Evolutionary conservation across 768 basidiomycete species (phyloP).

Genomic region (Dictyophora rubrovolvata): DNA sequence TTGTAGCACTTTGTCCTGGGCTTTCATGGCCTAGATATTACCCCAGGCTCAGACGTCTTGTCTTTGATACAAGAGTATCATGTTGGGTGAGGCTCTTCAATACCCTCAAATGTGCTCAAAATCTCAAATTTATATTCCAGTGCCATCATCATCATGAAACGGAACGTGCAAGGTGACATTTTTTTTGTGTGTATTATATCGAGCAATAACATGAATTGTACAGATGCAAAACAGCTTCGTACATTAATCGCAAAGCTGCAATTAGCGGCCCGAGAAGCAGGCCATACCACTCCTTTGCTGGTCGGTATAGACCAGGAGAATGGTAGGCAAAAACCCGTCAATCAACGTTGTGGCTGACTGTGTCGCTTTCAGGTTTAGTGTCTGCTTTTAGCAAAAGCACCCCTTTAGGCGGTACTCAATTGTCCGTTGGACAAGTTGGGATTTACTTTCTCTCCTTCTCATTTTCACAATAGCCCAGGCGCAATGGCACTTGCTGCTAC

Average conservation of each 20-base stretch:
- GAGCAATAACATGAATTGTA: not conserved
- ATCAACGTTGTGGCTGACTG: not conserved
- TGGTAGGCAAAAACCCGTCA: slow-evolving; percentile 28
- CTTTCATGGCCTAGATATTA: slow-evolving; percentile 48
- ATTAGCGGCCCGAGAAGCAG: slow-evolving; percentile 41
- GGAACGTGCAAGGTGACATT: slow-evolving; percentile 46
- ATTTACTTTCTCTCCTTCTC: not conserved
- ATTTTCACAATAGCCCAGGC: slow-evolving; percentile 39
- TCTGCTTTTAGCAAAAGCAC: slow-evolving; percentile 46
- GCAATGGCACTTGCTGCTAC: slow-evolving; percentile 64
- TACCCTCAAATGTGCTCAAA: slow-evolving; percentile 14
- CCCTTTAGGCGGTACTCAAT: slow-evolving; percentile 48
- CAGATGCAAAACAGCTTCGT: slow-evolving; percentile 44
- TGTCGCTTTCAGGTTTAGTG: slow-evolving; percentile 40
- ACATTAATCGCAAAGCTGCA: slow-evolving; percentile 42
- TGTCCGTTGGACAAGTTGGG: slow-evolving; percentile 31
- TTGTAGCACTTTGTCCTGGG: slow-evolving; percentile 61
- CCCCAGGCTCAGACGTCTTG: slow-evolving; percentile 41
- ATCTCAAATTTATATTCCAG: slow-evolving; percentile 18
- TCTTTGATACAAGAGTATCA: slow-evolving; percentile 52
- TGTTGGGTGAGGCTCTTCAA: slow-evolving; percentile 33
- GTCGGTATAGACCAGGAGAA: slow-evolving; percentile 72
- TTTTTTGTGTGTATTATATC: not conserved
- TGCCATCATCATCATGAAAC: slow-evolving; percentile 55
- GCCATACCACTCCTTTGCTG: slow-evolving; percentile 46